These are phyloP conservation scores for Vanderwaltozyma tropicalis DNA, from an alignment of 805 yeast species.

Conservation along the genomic window DNA sequence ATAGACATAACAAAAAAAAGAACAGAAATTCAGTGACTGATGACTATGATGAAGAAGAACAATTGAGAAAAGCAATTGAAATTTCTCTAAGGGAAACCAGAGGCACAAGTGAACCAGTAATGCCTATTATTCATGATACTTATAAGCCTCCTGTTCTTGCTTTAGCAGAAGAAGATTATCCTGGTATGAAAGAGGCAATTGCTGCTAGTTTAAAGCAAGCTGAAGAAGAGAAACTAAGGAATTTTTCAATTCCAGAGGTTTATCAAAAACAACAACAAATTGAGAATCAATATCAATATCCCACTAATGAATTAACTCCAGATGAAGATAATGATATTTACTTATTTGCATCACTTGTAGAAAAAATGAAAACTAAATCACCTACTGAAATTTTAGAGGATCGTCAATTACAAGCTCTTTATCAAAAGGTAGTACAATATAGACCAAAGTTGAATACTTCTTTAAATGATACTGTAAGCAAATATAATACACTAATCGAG, in stretches of 20 bases:
- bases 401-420: constrained; percentile 31
- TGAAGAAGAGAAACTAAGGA: constrained; percentile 32
- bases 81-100: constrained; percentile 55
- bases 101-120: constrained; percentile 15
- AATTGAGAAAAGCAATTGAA: constrained; percentile 65
- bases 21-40: constrained; percentile 30
- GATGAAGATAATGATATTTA: constrained; percentile 62
- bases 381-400: constrained; percentile 31
- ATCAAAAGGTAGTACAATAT: constrained; percentile 46
- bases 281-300: constrained; percentile 4
- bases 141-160: background rate
- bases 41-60: constrained; percentile 71
- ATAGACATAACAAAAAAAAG: constrained; percentile 19
- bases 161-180: constrained; percentile 57
- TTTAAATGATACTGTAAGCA: constrained; percentile 45
- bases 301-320: constrained; percentile 30
- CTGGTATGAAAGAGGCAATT: constrained; percentile 86
- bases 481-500: constrained; percentile 56
- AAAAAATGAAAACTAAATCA: constrained; percentile 39
- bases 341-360: constrained; percentile 58
- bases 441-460: constrained; percentile 62
- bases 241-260: background rate
- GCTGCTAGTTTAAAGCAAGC: constrained; percentile 80
- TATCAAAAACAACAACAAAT: constrained; percentile 5
- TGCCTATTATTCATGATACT: constrained; percentile 17